phyloP scores from a whole-genome alignment of 495 filamentous ascomycete genomes.

The Penicillium turbatum region DNA sequence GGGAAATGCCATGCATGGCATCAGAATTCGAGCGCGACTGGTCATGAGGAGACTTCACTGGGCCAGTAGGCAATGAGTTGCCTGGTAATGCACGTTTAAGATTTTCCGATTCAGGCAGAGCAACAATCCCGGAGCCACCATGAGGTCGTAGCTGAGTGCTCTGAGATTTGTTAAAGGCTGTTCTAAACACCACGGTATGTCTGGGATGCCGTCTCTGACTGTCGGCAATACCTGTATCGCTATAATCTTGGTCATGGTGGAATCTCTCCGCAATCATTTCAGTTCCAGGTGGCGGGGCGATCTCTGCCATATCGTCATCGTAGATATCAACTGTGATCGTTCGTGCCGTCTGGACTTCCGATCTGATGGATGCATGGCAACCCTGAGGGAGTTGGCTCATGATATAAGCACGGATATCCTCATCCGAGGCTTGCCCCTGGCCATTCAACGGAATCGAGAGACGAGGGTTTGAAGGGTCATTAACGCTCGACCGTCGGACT shows the following conservation, averaged over 20 bases:
- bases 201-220: conserved; percentile 25
- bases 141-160: conserved; percentile 36
- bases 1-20: neutral
- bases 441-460: conserved; percentile 31
- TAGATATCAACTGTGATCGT: conserved; percentile 71
- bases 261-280: conserved; percentile 59
- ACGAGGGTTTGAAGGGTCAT: conserved; percentile 18
- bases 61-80: neutral
- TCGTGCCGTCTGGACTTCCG: conserved; percentile 58
- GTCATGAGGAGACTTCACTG: neutral
- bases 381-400: conserved; percentile 43
- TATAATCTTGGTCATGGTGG: conserved; percentile 35
- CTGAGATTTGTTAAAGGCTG: conserved; percentile 42
- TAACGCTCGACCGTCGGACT: conserved; percentile 34
- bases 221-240: conserved; percentile 10
- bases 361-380: conserved; percentile 58
- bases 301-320: conserved; percentile 53
- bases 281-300: conserved; percentile 61
- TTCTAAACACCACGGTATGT: conserved; percentile 45
- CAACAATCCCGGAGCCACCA: neutral
- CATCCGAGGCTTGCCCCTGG: conserved; percentile 39
- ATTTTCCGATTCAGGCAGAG: conserved; percentile 3
- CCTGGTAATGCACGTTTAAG: neutral
- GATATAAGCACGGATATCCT: conserved; percentile 43
- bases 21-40: conserved; percentile 2